phyloP scores from a whole-genome alignment of 2,329 filamentous ascomycete genomes.

The Aspergillus sp. region DNA sequence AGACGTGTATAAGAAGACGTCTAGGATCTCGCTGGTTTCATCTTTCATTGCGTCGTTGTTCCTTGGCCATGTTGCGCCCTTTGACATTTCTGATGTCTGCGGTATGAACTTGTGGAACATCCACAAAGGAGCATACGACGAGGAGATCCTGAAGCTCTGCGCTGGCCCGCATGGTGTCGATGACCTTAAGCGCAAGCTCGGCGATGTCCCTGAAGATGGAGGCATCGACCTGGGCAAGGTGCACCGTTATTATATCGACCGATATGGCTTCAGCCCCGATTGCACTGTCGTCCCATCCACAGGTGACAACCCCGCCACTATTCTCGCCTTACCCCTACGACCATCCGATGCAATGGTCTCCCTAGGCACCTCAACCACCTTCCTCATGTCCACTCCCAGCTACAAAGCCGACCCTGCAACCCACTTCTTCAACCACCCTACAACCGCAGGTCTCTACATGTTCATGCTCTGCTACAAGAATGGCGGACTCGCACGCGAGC shows the following conservation, averaged over 20 bases:
- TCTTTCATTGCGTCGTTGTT: slow-evolving; percentile 93
- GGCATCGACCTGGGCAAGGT: slow-evolving; percentile 75
- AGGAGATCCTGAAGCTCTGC: slow-evolving; percentile 71
- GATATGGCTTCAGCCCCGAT: slow-evolving; percentile 73
- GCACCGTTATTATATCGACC: slow-evolving; percentile 72
- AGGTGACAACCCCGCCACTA: slow-evolving; percentile 94
- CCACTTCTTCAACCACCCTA: slow-evolving; percentile 98
- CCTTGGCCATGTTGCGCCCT: slow-evolving; percentile 78
- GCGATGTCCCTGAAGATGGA: slow-evolving; percentile 75
- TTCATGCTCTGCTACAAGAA: slow-evolving; percentile 99
- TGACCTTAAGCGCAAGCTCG: slow-evolving; percentile 74
- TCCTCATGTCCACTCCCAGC: slow-evolving; percentile 92
- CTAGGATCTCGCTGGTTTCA: slow-evolving; percentile 88
- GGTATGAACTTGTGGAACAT: slow-evolving; percentile 98
- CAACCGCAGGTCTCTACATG: slow-evolving; percentile 90
- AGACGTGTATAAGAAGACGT: slow-evolving; percentile 75
- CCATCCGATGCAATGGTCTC: slow-evolving; percentile 92
- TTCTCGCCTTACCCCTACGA: slow-evolving; percentile 82
- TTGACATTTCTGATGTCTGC: slow-evolving; percentile 92
- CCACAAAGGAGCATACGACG: slow-evolving; percentile 68
- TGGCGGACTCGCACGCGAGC: slow-evolving; percentile 87
- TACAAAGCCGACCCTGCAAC: slow-evolving; percentile 89
- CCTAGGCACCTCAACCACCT: slow-evolving; percentile 91
- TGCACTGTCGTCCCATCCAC: slow-evolving; percentile 85
- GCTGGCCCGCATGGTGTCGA: slow-evolving; percentile 65